Evolutionary conservation across 2,329 filamentous ascomycete species (phyloP).

Genomic region (Colletotrichum salicis): DNA sequence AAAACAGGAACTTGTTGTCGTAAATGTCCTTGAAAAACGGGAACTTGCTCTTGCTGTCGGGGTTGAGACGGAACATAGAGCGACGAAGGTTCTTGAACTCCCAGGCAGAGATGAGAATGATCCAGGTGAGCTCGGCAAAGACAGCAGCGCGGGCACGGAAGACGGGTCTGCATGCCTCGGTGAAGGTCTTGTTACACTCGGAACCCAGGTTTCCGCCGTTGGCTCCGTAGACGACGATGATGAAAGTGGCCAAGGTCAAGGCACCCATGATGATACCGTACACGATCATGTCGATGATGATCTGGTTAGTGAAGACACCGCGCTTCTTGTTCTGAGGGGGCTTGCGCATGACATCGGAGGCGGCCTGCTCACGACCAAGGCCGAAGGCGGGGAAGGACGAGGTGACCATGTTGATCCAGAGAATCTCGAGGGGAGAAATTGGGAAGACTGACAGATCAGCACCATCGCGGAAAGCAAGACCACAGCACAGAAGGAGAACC

Average conservation of each 20-base stretch:
- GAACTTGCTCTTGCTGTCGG: slow-evolving; percentile 60
- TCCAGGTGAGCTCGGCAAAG: slow-evolving; percentile 79
- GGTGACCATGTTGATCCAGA: slow-evolving; percentile 82
- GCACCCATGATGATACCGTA: slow-evolving; percentile 83
- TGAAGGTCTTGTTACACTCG: slow-evolving; percentile 71
- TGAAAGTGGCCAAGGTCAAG: slow-evolving; percentile 73
- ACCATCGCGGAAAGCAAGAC: slow-evolving; percentile 82
- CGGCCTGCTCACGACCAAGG: slow-evolving; percentile 80
- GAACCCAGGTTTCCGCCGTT: slow-evolving; percentile 65
- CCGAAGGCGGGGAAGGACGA: slow-evolving; percentile 78
- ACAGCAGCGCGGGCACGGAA: slow-evolving; percentile 78
- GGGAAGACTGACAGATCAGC: slow-evolving; percentile 81
- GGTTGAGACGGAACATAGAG: slow-evolving; percentile 75
- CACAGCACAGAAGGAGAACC: slow-evolving; percentile 82
- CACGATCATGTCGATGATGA: slow-evolving; percentile 81
- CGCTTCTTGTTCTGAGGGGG: slow-evolving; percentile 76
- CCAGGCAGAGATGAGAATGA: slow-evolving; percentile 80
- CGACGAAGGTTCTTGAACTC: slow-evolving; percentile 80
- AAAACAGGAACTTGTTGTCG: slow-evolving; percentile 77
- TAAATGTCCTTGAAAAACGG: slow-evolving; percentile 72
- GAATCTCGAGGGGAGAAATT: slow-evolving; percentile 74
- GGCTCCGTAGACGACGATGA: slow-evolving; percentile 70
- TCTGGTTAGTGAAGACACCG: slow-evolving; percentile 81
- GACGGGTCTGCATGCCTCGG: slow-evolving; percentile 66
- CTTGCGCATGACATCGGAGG: slow-evolving; percentile 80